These are phyloP conservation scores for Fusarium protoensiforme DNA, from an alignment of 2,329 filamentous ascomycete species.

Conservation along the genomic window DNA sequence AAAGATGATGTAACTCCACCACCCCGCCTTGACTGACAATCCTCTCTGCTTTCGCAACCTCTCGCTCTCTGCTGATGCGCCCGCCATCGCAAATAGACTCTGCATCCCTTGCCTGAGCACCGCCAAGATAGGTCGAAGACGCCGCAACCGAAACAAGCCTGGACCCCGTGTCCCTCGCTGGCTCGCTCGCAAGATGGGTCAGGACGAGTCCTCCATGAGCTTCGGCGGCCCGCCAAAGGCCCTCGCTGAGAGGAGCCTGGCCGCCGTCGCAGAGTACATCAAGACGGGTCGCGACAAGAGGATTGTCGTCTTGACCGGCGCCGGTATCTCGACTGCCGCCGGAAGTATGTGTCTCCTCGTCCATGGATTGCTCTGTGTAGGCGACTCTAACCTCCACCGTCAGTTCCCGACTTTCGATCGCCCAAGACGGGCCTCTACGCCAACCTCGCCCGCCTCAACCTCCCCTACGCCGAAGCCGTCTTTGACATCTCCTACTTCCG, in stretches of 20 bases:
- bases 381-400: constrained; percentile 30
- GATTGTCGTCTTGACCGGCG: constrained; percentile 91
- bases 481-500: constrained; percentile 95
- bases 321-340: constrained; percentile 83
- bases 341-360: constrained; percentile 58
- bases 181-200: constrained; percentile 76
- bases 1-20: constrained; percentile 1
- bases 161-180: constrained; percentile 47
- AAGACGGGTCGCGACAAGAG: constrained; percentile 72
- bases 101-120: constrained; percentile 5
- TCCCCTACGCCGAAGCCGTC: constrained; percentile 91
- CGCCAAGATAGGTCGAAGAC: constrained; percentile 55
- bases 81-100: constrained; percentile 12
- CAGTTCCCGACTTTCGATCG: constrained; percentile 93
- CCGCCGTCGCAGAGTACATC: constrained; percentile 84
- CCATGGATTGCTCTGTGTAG: background rate
- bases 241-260: constrained; percentile 74
- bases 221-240: constrained; percentile 72
- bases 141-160: constrained; percentile 49
- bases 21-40: constrained; percentile 33
- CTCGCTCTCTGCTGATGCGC: constrained; percentile 14
- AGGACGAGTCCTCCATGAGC: constrained; percentile 79
- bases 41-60: constrained; percentile 14
- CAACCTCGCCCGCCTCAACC: constrained; percentile 85
- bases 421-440: constrained; percentile 94